phyloP scores from a whole-genome alignment of 768 basidiomycete species.

The Pisolithus marmoratus region DNA sequence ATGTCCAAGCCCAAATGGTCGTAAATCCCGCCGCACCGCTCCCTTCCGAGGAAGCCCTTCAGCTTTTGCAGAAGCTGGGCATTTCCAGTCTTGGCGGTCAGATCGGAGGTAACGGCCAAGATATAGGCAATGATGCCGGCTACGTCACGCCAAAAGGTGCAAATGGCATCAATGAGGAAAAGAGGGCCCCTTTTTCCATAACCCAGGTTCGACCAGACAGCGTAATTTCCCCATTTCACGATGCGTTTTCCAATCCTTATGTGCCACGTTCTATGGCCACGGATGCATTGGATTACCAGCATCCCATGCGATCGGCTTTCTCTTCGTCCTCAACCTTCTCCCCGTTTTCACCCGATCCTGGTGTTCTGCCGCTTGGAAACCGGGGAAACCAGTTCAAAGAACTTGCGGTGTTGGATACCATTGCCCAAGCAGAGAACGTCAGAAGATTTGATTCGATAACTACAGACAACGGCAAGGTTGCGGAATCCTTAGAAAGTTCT shows the following conservation, averaged over 20 bases:
- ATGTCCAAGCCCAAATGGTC: constrained; percentile 29
- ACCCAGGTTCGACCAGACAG: constrained; percentile 17
- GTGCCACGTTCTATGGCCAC: constrained; percentile 9
- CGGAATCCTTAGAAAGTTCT: constrained; percentile 28
- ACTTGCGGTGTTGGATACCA: constrained; percentile 33
- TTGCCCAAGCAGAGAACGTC: constrained; percentile 45
- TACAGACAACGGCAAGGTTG: constrained; percentile 35
- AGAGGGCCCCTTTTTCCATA: constrained; percentile 13
- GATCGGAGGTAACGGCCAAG: constrained; percentile 3
- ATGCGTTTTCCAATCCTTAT: constrained; percentile 16
- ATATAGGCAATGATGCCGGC: constrained; percentile 4
- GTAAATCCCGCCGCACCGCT: constrained; percentile 29
- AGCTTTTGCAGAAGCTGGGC: constrained; percentile 54
- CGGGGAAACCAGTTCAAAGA: constrained; percentile 32
- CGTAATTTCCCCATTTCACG: constrained; percentile 11
- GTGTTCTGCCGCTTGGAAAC: constrained; percentile 34
- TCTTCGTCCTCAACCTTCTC: constrained; percentile 30
- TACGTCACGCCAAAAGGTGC: constrained; percentile 12
- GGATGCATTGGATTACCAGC: constrained; percentile 14
- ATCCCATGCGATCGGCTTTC: constrained; percentile 15
- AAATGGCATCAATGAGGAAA: constrained; percentile 19
- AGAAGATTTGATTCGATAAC: constrained; percentile 40
- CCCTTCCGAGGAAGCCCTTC: constrained; percentile 58
- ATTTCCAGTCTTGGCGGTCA: constrained; percentile 34
- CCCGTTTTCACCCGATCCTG: constrained; percentile 77